These are phyloP conservation scores for Asterochloris erici DNA, from an alignment of 139 green algal species.

Conservation along the genomic window DNA sequence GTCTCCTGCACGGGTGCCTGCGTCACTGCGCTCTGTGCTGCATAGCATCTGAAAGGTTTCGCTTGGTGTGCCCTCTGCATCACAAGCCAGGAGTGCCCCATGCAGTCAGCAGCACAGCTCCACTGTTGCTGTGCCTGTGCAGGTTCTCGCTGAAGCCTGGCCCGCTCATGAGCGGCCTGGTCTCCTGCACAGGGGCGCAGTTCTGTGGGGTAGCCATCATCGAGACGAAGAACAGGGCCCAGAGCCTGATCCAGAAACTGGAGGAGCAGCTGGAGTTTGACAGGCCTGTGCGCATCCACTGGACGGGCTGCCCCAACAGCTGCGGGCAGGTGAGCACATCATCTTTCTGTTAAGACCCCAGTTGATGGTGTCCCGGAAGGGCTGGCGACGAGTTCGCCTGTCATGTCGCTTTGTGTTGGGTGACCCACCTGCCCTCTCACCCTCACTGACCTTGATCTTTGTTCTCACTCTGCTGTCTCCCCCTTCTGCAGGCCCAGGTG, in stretches of 20 bases:
- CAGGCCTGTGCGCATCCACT: slow-evolving; percentile 88
- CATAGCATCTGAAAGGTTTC: too few relatives aligned
- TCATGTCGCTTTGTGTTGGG: too few relatives aligned
- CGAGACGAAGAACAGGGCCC: slow-evolving; percentile 88
- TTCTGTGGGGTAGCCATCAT: slow-evolving; percentile 96
- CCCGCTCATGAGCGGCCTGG: slow-evolving; percentile 38
- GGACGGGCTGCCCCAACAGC: slow-evolving; percentile 97
- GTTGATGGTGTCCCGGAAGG: not conserved
- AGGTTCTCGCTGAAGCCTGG: slow-evolving; percentile 23
- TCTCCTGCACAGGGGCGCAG: slow-evolving; percentile 90
- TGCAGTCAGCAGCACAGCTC: not conserved
- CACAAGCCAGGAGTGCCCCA: slow-evolving; percentile 34
- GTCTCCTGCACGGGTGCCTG: too few relatives aligned
- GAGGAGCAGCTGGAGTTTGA: slow-evolving; percentile 84
- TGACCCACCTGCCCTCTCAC: too few relatives aligned
- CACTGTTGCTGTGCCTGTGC: not conserved
- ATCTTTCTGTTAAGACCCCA: not conserved
- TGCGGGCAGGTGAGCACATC: slow-evolving; percentile 76
- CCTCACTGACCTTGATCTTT: too few relatives aligned
- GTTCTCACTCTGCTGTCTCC: too few relatives aligned
- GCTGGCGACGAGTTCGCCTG: too few relatives aligned
- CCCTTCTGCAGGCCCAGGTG: slow-evolving; percentile 57
- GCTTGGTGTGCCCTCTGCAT: slow-evolving; percentile 2
- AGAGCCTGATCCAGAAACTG: slow-evolving; percentile 75
- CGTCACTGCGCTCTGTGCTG: too few relatives aligned